Evolutionary conservation across 176 grass and related monocot species (phyloP), one percentile per base, ranked within the genome.

Genomic region (Lolium rigidum): DNA sequence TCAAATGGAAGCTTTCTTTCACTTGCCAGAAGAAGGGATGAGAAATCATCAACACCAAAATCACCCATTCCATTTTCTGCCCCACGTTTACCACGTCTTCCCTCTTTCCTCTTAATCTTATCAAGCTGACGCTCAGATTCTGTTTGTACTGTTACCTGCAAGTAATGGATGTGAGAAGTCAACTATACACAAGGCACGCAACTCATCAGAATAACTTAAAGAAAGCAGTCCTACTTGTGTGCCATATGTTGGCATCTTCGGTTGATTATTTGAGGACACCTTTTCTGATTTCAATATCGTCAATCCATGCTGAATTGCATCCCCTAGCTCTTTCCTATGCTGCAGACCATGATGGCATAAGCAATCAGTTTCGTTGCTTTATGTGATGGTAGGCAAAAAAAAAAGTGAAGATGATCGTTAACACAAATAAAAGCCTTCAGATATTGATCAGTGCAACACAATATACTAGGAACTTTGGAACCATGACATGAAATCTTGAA

Each of bases 201-300:
- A 35, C 38, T 84, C 22, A 47, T 35, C 65, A 60, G 61, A 85
- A 59, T 31, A 48, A 82, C 20, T 73, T 58, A 69, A 60, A 80
- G 52, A 37, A 93, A 63, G 65, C 52, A 16, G 14, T 14, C 62
- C 47, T 89, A 98, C 96, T 90, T 98, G 96, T 58, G 96, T 98
- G 73, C 96, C 96, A 91, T 98, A 98, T 85, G 93, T 98, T 52
- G 96, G 96, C 93, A 98, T 94, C 86, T 91, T 98, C 47, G 86
- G 82, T 91, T 98, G 93, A 87, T 83, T 92, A 79, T 73, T 89
- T 90, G 93, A 86, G 82, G 91, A 92, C 37, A 81, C 48, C 82
- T 92, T 98, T 85, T 98, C 90, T 65, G 93, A 95, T 90, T 98
- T 98, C 81, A 95, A 70, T 91, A 95, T 98, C 18, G 76, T 73